Evolutionary conservation across 2,329 filamentous ascomycete species (phyloP), one percentile per base, ranked within the genome.

Genomic region (Penicillium sclerotiorum): DNA sequence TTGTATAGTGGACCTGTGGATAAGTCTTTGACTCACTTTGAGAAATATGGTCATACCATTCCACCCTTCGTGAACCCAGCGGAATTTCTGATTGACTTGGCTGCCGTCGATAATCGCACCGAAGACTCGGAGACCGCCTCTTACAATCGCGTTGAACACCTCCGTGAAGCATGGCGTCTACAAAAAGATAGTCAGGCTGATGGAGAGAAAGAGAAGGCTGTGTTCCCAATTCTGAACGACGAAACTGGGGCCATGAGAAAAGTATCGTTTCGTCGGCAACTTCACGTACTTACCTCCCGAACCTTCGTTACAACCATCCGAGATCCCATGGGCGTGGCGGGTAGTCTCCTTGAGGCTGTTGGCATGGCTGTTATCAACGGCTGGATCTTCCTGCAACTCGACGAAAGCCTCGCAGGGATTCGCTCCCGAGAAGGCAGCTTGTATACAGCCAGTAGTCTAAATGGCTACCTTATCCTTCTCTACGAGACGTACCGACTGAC

Each of bases 401-500:
- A 81, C 2, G 77, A 82, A 9, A 86, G 85, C 49, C 80, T 87
- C 39, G 76, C 86, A 1, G 88, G 88, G 0, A 91, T 92, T 40
- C 80, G 88, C 20, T 90, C 87, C 21, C 79, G 88, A 1, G 74
- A 91, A 65, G 88, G 87, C 41, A 86, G 85, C 5, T 70, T 92
- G 0, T 92, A 91, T 59, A 89, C 82, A 2, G 83, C 86, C 0
- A 79, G 86, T 6, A 86, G 82, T 4, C 75, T 92, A 5, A 88
- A 92, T 61, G 87, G 87, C 1, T 92, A 92, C 62, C 76, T 92
- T 3, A 85, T 90, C 42, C 75, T 92, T 9, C 76, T 90, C 11
- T 91, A 89, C 53, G 89, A 92, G 67, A 85, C 83, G 0, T 92
- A 89, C 60, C 83, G 89, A 4, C 72, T 92, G 50, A 89, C 86